A percentile compares a stretch with the other conserved stretches of the same genome.
phyloP scores from a whole-genome alignment of 208 protist species.

The Trypanosoma conorhini region DNA sequence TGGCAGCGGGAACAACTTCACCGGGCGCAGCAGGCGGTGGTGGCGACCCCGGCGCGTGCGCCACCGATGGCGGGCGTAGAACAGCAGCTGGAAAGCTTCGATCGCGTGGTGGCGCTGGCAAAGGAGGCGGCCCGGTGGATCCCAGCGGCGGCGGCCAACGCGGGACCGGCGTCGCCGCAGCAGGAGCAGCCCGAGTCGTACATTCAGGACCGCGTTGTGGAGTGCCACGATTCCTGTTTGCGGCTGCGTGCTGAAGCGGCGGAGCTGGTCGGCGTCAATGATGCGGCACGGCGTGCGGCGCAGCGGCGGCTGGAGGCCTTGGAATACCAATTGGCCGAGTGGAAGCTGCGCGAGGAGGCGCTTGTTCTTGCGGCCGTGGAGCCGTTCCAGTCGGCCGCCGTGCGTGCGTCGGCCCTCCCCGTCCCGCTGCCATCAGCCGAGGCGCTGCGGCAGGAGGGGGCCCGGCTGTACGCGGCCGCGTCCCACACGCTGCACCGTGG shows the following conservation, averaged over 20 bases:
- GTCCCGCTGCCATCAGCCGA: not conserved
- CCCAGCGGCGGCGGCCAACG: not conserved
- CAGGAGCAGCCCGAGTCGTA: not conserved
- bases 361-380: not conserved
- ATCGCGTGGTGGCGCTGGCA: conserved; percentile 8
- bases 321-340: conserved; percentile 1
- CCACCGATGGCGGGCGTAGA: not conserved
- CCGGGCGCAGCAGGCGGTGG: not conserved
- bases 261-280: not conserved
- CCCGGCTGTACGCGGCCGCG: conserved; percentile 1
- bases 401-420: not conserved
- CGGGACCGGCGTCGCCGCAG: not conserved
- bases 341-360: conserved; percentile 8
- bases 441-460: not conserved
- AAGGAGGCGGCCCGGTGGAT: conserved; percentile 14
- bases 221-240: conserved; percentile 4
- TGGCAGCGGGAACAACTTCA: conserved; percentile 7
- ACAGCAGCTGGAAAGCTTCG: conserved; percentile 1
- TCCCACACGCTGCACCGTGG: conserved; percentile 13
- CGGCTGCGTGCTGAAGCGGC: conserved; percentile 2
- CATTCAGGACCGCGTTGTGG: conserved; percentile 7
- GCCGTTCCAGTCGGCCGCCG: not conserved
- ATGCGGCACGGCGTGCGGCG: not conserved
- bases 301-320: conserved; percentile 1
- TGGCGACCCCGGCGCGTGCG: not conserved